These are phyloP conservation scores for Nannizziopsis arthrosporioides DNA, from an alignment of 2,329 filamentous ascomycete species.

Conservation along the genomic window DNA sequence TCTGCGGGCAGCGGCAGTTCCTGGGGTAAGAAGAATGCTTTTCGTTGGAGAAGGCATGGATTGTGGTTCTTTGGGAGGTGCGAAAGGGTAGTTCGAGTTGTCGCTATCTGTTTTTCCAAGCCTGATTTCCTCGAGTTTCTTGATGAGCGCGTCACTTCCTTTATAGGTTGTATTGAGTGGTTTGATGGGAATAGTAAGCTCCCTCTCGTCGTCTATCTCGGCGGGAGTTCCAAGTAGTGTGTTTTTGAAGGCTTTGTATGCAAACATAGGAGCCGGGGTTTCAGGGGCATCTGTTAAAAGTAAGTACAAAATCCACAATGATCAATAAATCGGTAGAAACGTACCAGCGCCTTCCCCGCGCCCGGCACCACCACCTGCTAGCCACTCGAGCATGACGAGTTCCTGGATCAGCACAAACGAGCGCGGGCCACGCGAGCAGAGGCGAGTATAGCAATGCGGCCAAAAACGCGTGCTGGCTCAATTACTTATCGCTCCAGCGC, in stretches of 20 bases:
- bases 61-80: conserved; percentile 17
- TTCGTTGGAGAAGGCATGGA: conserved; percentile 43
- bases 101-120: conserved; percentile 9
- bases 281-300: conserved; percentile 43
- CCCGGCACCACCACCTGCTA: conserved; percentile 20
- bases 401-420: not conserved
- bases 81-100: conserved; percentile 4
- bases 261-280: conserved; percentile 55
- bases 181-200: conserved; percentile 15
- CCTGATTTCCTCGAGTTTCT: conserved; percentile 16
- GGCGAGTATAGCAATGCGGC: not conserved
- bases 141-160: conserved; percentile 16
- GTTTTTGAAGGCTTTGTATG: conserved; percentile 53
- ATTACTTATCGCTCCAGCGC: conserved; percentile 1
- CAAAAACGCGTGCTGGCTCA: conserved; percentile 6
- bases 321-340: not conserved
- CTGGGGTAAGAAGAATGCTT: conserved; percentile 54
- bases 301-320: not conserved
- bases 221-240: conserved; percentile 44
- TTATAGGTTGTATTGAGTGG: conserved; percentile 17
- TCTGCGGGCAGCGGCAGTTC: conserved; percentile 44
- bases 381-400: conserved; percentile 26
- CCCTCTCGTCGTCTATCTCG: conserved; percentile 33
- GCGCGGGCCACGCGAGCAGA: not conserved
- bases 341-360: conserved; percentile 15